A percentile compares a stretch with the other conserved stretches of the same genome.
phyloP scores from a whole-genome alignment of 768 basidiomycete genomes.

The Naganishia antarctica region DNA sequence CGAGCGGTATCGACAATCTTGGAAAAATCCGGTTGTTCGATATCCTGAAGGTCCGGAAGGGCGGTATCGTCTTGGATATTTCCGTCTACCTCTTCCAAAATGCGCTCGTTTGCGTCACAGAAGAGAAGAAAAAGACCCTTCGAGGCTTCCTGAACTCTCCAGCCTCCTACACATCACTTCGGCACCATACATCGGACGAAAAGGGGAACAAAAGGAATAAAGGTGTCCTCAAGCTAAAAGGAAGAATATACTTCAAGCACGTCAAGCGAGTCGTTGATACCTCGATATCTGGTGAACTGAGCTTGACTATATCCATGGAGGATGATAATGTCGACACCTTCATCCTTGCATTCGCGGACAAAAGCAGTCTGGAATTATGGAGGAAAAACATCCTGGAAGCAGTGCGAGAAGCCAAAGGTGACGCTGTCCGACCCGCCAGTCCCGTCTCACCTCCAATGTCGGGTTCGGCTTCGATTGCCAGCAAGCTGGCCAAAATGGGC shows the following conservation, averaged over 20 bases:
- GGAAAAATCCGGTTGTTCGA: slow-evolving; percentile 90
- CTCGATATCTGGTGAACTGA: slow-evolving; percentile 67
- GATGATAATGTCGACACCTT: slow-evolving; percentile 89
- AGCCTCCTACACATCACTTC: slow-evolving; percentile 31
- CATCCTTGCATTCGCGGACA: slow-evolving; percentile 90
- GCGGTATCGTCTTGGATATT: slow-evolving; percentile 84
- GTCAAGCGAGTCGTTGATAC: slow-evolving; percentile 82
- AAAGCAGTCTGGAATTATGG: slow-evolving; percentile 85
- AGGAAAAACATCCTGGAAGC: slow-evolving; percentile 72
- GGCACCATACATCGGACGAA: neutral
- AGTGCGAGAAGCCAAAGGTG: slow-evolving; percentile 51
- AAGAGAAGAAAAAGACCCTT: slow-evolving; percentile 83
- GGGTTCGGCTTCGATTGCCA: neutral
- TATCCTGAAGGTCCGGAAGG: slow-evolving; percentile 78
- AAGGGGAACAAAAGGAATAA: slow-evolving; percentile 26
- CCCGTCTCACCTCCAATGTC: slow-evolving; percentile 24
- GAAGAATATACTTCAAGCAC: slow-evolving; percentile 90
- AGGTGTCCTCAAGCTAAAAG: slow-evolving; percentile 82
- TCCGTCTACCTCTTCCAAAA: slow-evolving; percentile 95
- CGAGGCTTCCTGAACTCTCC: slow-evolving; percentile 62
- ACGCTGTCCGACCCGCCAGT: slow-evolving; percentile 6
- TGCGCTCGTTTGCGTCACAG: slow-evolving; percentile 95
- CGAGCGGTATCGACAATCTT: slow-evolving; percentile 72
- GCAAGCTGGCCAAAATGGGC: slow-evolving; percentile 29
- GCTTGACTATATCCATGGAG: slow-evolving; percentile 95